Conservation (phyloP, 495 filamentous ascomycete genomes). For the Letharia columbiana region DNA sequence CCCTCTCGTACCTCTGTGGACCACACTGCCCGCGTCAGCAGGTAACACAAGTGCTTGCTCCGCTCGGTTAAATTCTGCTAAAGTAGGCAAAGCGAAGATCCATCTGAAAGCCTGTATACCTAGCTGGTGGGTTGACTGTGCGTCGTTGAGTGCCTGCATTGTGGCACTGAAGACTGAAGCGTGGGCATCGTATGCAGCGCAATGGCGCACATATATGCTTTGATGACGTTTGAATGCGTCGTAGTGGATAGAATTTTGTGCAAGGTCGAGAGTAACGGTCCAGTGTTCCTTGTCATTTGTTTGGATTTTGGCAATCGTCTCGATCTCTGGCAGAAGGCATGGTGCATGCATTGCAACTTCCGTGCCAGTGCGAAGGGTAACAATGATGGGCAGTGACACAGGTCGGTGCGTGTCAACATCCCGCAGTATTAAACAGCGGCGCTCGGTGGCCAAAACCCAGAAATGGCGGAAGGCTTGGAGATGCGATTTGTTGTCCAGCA, state of each 20-base stretch:
- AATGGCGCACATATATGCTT: slow-evolving; percentile 71
- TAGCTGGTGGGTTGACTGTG: slow-evolving; percentile 26
- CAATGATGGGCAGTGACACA: slow-evolving; percentile 58
- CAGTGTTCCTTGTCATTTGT: slow-evolving; percentile 70
- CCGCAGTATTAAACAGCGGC: slow-evolving; percentile 75
- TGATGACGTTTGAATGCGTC: slow-evolving; percentile 65
- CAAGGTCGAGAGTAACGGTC: slow-evolving; percentile 76
- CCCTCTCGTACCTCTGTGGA: slow-evolving; percentile 39
- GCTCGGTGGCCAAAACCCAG: slow-evolving; percentile 90
- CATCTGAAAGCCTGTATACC: slow-evolving; percentile 54
- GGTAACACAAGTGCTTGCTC: slow-evolving; percentile 70
- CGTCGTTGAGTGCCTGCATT: slow-evolving; percentile 51
- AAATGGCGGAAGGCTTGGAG: slow-evolving; percentile 96
- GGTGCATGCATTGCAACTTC: slow-evolving; percentile 49
- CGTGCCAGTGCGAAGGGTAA: slow-evolving; percentile 44
- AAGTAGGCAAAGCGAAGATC: slow-evolving; percentile 59
- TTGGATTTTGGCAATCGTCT: slow-evolving; percentile 54
- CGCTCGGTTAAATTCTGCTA: slow-evolving; percentile 60
- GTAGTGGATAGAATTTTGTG: slow-evolving; percentile 50
- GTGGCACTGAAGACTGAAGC: slow-evolving; percentile 69
- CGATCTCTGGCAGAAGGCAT: slow-evolving; percentile 75
- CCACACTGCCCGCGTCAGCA: slow-evolving; percentile 38
- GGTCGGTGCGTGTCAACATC: slow-evolving; percentile 77
- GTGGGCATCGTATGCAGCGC: slow-evolving; percentile 57
- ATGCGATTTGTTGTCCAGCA: slow-evolving; percentile 89